Percentiles rank a stretch among this genome's conserved stretches.
Evolutionary conservation across 768 basidiomycete genomes (phyloP).

Genomic region (Rhizopogon vinicolor): DNA sequence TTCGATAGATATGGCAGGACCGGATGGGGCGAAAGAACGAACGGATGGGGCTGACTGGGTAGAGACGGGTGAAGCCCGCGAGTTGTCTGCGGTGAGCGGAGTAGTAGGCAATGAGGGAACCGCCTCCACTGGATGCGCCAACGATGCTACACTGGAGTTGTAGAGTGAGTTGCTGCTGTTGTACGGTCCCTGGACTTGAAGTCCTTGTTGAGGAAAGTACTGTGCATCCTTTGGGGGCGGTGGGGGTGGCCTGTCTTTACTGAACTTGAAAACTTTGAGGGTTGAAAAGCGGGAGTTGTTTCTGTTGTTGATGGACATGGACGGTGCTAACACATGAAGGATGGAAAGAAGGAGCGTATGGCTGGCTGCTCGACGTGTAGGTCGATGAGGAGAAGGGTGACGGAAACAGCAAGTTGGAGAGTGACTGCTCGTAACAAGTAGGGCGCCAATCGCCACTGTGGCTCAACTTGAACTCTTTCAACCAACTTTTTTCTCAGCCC

Average conservation of each 20-base stretch:
- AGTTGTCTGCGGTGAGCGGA: slow-evolving; percentile 12
- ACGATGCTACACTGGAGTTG: slow-evolving; percentile 42
- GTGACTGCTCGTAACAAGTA: no score
- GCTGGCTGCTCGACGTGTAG: no score
- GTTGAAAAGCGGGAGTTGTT: slow-evolving; percentile 36
- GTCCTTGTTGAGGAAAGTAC: slow-evolving; percentile 27
- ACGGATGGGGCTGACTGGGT: slow-evolving; percentile 13
- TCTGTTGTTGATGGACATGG: slow-evolving; percentile 3
- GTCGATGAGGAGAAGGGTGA: neutral
- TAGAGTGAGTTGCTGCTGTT: slow-evolving; percentile 29
- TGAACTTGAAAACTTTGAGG: slow-evolving; percentile 40
- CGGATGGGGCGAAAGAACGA: neutral
- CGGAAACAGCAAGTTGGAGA: no score
- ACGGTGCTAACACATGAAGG: neutral
- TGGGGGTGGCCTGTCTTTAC: slow-evolving; percentile 37
- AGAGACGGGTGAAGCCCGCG: slow-evolving; percentile 1
- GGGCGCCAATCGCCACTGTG: no score
- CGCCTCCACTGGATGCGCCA: slow-evolving; percentile 26
- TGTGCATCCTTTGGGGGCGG: slow-evolving; percentile 60
- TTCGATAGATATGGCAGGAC: slow-evolving; percentile 14
- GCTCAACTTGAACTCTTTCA: no score
- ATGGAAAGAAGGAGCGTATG: no score
- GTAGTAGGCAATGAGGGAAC: slow-evolving; percentile 23
- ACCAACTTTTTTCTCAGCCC: no score
- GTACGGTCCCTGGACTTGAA: neutral